phyloP scores from a whole-genome alignment of 2,329 filamentous ascomycete genomes.

The Cadophora gregata region DNA sequence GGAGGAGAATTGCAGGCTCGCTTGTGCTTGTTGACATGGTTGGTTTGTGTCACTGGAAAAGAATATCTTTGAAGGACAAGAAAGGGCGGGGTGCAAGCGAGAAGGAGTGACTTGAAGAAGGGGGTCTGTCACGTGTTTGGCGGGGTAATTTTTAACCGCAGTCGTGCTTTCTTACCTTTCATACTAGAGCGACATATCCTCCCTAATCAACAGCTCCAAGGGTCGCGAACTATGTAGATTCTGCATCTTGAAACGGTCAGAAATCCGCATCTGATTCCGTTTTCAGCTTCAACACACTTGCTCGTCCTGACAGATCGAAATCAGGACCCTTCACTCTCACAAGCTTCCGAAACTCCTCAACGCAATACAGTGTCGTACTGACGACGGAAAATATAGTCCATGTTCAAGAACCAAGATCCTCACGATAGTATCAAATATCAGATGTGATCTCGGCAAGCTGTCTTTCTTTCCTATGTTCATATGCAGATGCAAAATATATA shows the following conservation, averaged over 20 bases:
- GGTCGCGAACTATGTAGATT: background rate
- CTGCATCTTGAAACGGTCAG: too few species aligned
- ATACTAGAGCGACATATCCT: background rate
- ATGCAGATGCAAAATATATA: slow-evolving; percentile 17
- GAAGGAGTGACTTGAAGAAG: background rate
- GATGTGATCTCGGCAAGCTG: background rate
- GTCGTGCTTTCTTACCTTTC: background rate
- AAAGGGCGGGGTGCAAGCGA: background rate
- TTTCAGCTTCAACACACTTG: background rate
- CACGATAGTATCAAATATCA: background rate
- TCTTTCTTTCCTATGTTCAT: background rate
- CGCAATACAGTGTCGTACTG: background rate
- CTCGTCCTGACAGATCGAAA: slow-evolving; percentile 16
- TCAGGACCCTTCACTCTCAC: slow-evolving; percentile 26
- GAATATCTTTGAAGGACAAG: background rate
- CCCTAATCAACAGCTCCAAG: background rate
- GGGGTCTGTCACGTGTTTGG: background rate
- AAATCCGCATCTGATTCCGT: background rate
- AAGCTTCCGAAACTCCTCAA: slow-evolving; percentile 26
- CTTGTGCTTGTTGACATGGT: slow-evolving; percentile 18
- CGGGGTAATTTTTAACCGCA: background rate
- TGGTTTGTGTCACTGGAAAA: background rate
- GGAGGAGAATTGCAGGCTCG: slow-evolving; percentile 32
- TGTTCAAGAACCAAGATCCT: slow-evolving; percentile 13
- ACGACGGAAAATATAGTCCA: slow-evolving; percentile 19